Evolutionary conservation across 257 asterid species (phyloP).

Genomic region (Fraxinus excelsior): DNA sequence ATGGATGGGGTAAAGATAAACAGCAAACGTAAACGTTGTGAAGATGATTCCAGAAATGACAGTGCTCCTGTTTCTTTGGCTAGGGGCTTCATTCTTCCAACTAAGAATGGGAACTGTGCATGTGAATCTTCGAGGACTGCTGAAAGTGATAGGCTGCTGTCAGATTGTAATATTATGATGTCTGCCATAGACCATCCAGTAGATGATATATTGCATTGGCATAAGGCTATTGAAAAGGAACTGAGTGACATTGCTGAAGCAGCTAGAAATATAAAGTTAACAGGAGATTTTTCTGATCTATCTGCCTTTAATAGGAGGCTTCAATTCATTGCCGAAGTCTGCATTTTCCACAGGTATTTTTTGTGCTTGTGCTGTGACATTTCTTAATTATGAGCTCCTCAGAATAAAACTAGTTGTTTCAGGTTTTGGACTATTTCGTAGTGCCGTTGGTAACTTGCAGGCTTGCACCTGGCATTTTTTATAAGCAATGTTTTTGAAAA

Average conservation of each 20-base stretch:
- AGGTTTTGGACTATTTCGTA: conserved; percentile 4
- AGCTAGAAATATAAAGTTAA: conserved; percentile 72
- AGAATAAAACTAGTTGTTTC: background rate
- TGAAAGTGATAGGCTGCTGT: conserved; percentile 31
- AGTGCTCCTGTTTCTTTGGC: conserved; percentile 23
- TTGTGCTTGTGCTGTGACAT: background rate
- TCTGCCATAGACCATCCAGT: conserved; percentile 52
- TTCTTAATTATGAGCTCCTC: background rate
- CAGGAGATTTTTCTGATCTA: conserved; percentile 87
- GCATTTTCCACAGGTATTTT: conserved; percentile 88
- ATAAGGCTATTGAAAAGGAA: conserved; percentile 85
- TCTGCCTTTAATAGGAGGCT: conserved; percentile 75
- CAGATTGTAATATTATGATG: conserved; percentile 41
- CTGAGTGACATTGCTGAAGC: conserved; percentile 85
- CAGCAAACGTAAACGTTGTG: conserved; percentile 78
- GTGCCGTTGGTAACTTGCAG: background rate
- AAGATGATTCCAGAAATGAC: conserved; percentile 38
- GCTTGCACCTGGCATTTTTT: background rate
- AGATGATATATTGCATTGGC: conserved; percentile 94
- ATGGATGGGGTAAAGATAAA: conserved; percentile 78
- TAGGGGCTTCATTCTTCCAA: conserved; percentile 29
- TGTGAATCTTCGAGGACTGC: conserved; percentile 48
- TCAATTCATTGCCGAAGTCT: conserved; percentile 97
- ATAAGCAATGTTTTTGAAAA: too few species aligned
- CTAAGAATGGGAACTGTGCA: conserved; percentile 47